phyloP scores from a whole-genome alignment of 179 eudicot genomes.

The Gypsophila paniculata region DNA sequence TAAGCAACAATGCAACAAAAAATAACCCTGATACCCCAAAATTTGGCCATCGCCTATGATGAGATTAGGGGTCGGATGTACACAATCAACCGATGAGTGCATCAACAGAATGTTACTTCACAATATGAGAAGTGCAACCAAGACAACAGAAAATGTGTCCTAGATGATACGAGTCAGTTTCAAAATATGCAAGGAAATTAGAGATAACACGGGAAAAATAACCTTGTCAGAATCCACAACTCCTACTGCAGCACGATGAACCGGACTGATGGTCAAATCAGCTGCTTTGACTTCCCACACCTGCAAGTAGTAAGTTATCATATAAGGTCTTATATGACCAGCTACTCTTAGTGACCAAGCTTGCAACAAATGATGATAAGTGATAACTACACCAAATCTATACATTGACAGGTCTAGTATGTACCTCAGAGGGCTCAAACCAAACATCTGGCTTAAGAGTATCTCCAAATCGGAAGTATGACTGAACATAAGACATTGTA shows the following conservation, averaged over 20 bases:
- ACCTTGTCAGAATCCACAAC: slow-evolving; percentile 75
- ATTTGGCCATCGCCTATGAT: neutral
- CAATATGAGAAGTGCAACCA: slow-evolving; percentile 6
- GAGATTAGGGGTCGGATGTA: neutral
- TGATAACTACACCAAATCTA: neutral
- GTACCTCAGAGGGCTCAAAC: slow-evolving; percentile 91
- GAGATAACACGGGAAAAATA: slow-evolving; percentile 2
- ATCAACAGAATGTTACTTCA: neutral
- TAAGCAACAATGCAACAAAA: neutral
- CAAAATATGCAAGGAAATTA: neutral
- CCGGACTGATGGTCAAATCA: slow-evolving; percentile 91
- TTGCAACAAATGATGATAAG: neutral
- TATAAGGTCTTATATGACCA: neutral
- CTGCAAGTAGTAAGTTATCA: slow-evolving; percentile 31
- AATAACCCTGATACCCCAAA: neutral
- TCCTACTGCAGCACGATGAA: slow-evolving; percentile 84
- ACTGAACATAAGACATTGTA: slow-evolving; percentile 38
- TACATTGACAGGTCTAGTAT: neutral
- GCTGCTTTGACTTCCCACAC: slow-evolving; percentile 99
- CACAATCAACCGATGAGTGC: neutral
- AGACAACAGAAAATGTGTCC: neutral
- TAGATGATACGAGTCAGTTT: neutral
- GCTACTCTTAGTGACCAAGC: neutral
- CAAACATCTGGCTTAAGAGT: slow-evolving; percentile 76
- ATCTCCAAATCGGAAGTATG: slow-evolving; percentile 73